Percentiles rank a stretch among this genome's conserved stretches.
phyloP scores from a whole-genome alignment of 345 rosid species.

The Gossypium mustelinum region DNA sequence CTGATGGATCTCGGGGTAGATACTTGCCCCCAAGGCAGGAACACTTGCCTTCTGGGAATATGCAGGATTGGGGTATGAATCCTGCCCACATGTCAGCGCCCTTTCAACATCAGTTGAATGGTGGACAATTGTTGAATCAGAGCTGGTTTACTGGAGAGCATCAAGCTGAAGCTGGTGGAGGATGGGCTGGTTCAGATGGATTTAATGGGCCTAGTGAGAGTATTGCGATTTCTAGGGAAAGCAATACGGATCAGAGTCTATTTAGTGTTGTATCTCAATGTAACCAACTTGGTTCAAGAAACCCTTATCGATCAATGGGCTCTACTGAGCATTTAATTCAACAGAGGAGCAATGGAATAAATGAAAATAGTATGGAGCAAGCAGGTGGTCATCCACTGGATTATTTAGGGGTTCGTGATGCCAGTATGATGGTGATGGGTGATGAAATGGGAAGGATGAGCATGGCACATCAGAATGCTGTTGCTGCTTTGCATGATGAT shows the following conservation, averaged over 20 bases:
- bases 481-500: background rate
- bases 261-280: slow-evolving; percentile 3
- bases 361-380: background rate
- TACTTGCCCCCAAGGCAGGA: slow-evolving; percentile 18
- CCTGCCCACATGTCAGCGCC: background rate
- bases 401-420: background rate
- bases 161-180: background rate
- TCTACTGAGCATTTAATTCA: background rate
- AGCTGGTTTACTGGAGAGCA: slow-evolving; percentile 1
- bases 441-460: background rate
- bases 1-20: slow-evolving; percentile 34
- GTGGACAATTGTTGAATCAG: background rate
- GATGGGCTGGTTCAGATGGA: background rate
- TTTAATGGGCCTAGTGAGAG: background rate
- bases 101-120: background rate
- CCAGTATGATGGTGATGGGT: background rate
- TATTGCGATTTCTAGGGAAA: background rate
- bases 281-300: slow-evolving; percentile 8
- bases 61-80: slow-evolving; percentile 3
- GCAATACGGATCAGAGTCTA: background rate
- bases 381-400: background rate
- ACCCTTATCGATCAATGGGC: background rate
- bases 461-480: background rate
- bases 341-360: background rate
- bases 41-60: slow-evolving; percentile 27